Base-by-base conservation (phyloP, 1,284 basidiomycete species). In the Anthracocystis setariae region DNA sequence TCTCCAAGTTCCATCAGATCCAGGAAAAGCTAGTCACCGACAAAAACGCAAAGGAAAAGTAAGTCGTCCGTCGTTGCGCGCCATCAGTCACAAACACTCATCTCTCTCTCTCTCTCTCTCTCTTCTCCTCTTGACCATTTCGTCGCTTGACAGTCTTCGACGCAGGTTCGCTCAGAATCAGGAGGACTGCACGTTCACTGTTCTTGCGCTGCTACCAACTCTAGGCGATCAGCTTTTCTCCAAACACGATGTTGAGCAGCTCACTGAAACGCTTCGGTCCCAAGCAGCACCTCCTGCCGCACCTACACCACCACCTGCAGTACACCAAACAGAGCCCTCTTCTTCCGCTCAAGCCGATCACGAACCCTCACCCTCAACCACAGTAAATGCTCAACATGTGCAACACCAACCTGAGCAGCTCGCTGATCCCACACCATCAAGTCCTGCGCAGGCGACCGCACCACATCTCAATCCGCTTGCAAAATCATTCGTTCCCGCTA, bases 91-190 rank as follows among this genome's bases (percentile, higher is more conserved):
- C 43, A 27, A 29, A 12, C 29, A 29, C 12, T 29, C 29, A 7
- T 5, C 29, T 29, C 29, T 7, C 29, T 29, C 29, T 7, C 12
- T 29, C 29, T 7, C 12, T 7, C 29, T 12, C 12, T 29, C 29
- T 29, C 12, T 29, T 12, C 29, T 5, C 29, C 29, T n/a, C n/a
- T 29, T 29, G 29, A 29, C 12, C 29, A n/a, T n/a, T n/a, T n/a
- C n/a, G n/a, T n/a, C n/a, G n/a, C 29, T 5, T 12, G 12, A 8
- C 67, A 93, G 92, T 75, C 85, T 95, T 24, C 87, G 89, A 48
- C 86, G 89, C 46, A 86, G 93, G 39, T 95, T 94, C 82, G 85
- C 88, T 40, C 89, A 92, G 77, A 93, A 91, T 50, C 90, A 92
- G 73, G 89, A 93, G 66, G 91, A 94, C 80, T 88, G 89, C 45